Percentiles rank a stretch among this genome's conserved stretches.
Conservation (phyloP, 2,329 filamentous ascomycete genomes). For the Hymenoscyphus occultus region DNA sequence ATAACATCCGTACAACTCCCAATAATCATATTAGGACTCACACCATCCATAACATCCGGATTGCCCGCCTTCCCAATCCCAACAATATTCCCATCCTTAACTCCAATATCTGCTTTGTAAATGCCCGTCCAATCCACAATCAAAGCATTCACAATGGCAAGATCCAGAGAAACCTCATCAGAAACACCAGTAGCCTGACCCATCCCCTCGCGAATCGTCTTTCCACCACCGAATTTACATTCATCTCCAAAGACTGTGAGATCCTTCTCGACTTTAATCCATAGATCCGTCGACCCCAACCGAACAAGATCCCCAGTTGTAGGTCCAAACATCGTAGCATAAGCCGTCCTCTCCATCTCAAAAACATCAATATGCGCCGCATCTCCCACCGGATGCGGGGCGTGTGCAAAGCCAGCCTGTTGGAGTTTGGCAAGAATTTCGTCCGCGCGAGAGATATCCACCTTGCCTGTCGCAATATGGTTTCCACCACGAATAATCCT, state of each 20-base stretch:
- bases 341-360: constrained; percentile 74
- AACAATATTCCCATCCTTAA: constrained; percentile 82
- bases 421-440: constrained; percentile 67
- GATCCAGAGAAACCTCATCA: constrained; percentile 72
- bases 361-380: constrained; percentile 57
- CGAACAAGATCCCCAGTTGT: constrained; percentile 84
- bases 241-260: constrained; percentile 85
- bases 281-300: constrained; percentile 80
- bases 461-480: constrained; percentile 66
- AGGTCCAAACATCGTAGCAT: constrained; percentile 87
- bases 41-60: constrained; percentile 93
- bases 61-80: constrained; percentile 95
- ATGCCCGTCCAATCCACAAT: constrained; percentile 91
- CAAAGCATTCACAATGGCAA: constrained; percentile 85
- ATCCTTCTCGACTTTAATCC: constrained; percentile 87
- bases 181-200: constrained; percentile 79
- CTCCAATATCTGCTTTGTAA: constrained; percentile 93
- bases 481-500: constrained; percentile 84
- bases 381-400: constrained; percentile 57
- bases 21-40: constrained; percentile 73
- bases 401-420: constrained; percentile 74
- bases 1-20: constrained; percentile 90
- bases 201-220: constrained; percentile 93
- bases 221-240: constrained; percentile 92
- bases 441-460: constrained; percentile 61